Conservation (phyloP, 2,329 filamentous ascomycete species). For the Alternaria sp. region DNA sequence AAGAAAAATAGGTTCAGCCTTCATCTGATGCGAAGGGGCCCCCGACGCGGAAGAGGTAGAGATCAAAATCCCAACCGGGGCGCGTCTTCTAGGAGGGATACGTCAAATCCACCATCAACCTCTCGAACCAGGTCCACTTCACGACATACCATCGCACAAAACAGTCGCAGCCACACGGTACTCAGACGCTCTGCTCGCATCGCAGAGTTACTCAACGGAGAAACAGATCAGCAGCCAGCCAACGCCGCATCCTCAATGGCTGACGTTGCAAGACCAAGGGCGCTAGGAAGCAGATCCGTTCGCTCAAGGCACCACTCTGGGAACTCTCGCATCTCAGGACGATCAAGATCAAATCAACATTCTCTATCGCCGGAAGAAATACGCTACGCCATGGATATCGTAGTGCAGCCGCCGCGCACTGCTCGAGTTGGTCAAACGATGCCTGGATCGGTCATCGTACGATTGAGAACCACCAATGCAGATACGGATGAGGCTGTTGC, state of each 20-base stretch:
- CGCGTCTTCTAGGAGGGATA: slow-evolving; percentile 37
- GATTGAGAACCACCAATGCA: slow-evolving; percentile 43
- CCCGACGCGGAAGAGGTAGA: slow-evolving; percentile 49
- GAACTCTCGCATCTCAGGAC: slow-evolving; percentile 32
- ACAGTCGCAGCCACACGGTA: slow-evolving; percentile 31
- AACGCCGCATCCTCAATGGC: slow-evolving; percentile 43
- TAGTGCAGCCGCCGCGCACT: slow-evolving; percentile 49
- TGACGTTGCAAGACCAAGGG: slow-evolving; percentile 50
- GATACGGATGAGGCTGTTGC: slow-evolving; percentile 45
- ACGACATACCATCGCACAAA: slow-evolving; percentile 29
- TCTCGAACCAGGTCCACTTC: slow-evolving; percentile 23
- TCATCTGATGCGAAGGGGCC: slow-evolving; percentile 51
- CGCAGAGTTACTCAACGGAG: slow-evolving; percentile 42
- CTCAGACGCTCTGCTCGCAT: slow-evolving; percentile 47
- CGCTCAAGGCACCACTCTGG: slow-evolving; percentile 41
- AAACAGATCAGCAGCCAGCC: slow-evolving; percentile 28
- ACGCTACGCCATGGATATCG: slow-evolving; percentile 51
- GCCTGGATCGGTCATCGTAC: slow-evolving; percentile 46
- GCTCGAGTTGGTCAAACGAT: slow-evolving; percentile 46
- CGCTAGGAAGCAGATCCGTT: slow-evolving; percentile 44
- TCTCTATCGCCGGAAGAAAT: slow-evolving; percentile 42
- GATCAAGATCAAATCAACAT: slow-evolving; percentile 38
- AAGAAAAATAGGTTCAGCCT: slow-evolving; percentile 44
- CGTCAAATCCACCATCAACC: slow-evolving; percentile 31
- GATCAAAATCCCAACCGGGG: slow-evolving; percentile 41